These are phyloP conservation scores for Ceratobasidium theobromae DNA, from an alignment of 1,284 basidiomycete genomes.

Conservation along the genomic window DNA sequence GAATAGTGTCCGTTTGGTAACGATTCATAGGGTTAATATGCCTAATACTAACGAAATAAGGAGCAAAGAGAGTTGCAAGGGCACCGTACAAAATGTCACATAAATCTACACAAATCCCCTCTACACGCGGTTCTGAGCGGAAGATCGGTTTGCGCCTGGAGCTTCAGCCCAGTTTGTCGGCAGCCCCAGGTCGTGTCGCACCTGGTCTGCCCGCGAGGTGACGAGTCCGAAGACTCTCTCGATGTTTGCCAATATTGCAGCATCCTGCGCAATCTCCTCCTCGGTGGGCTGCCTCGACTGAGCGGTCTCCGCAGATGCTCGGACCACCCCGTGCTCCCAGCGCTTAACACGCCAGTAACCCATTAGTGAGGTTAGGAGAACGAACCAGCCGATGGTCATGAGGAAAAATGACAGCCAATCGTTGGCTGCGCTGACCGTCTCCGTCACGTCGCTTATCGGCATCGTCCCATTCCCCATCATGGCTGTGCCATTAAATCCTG, in stretches of 20 bases:
- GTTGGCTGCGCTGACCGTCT: constrained; percentile 46
- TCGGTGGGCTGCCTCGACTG: constrained; percentile 35
- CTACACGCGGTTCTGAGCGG: background rate
- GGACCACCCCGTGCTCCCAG: constrained; percentile 66
- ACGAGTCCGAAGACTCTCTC: constrained; percentile 34
- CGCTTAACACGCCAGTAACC: constrained; percentile 85
- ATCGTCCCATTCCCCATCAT: constrained; percentile 42
- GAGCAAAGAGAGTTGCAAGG: background rate
- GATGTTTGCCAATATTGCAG: constrained; percentile 32
- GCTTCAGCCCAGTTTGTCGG: constrained; percentile 30
- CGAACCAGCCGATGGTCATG: constrained; percentile 91
- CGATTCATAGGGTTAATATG: background rate
- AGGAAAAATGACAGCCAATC: constrained; percentile 90
- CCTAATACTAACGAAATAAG: background rate
- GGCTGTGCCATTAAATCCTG: constrained; percentile 34
- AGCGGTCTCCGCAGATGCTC: constrained; percentile 41
- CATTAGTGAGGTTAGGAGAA: constrained; percentile 75
- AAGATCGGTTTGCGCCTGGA: constrained; percentile 5
- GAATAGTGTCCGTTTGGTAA: constrained; percentile 4
- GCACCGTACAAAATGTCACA: constrained; percentile 20
- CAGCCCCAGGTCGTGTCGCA: constrained; percentile 31
- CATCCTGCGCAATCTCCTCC: constrained; percentile 34
- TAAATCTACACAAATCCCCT: constrained; percentile 20
- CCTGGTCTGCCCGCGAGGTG: constrained; percentile 29
- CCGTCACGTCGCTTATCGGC: constrained; percentile 38